Percentiles rank a stretch among this genome's conserved stretches.
These are phyloP conservation scores for Phytophthora kernoviae DNA, from an alignment of 352 stramenopile genomes.

Conservation along the genomic window DNA sequence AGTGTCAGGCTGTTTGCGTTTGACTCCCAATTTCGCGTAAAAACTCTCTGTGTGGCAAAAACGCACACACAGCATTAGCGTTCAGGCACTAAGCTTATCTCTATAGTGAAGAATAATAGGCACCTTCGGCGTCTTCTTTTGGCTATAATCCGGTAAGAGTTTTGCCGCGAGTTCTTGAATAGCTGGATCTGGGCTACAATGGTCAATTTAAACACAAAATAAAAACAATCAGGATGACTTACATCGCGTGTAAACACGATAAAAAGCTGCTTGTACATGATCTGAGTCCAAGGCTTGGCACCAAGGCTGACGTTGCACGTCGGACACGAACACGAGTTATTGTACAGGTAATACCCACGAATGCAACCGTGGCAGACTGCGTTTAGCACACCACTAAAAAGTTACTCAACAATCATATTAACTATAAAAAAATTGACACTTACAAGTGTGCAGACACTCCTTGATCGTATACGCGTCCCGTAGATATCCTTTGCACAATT, in stretches of 20 bases:
- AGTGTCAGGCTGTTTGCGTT: slow-evolving; percentile 49
- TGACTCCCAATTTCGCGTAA: slow-evolving; percentile 57
- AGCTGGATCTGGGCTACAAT: slow-evolving; percentile 49
- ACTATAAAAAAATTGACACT: slow-evolving; percentile 8
- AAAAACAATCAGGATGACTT: slow-evolving; percentile 7
- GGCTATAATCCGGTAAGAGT: slow-evolving; percentile 47
- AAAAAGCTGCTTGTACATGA: slow-evolving; percentile 48
- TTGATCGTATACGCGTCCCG: slow-evolving; percentile 73
- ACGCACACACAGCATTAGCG: neutral
- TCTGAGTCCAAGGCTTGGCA: slow-evolving; percentile 53
- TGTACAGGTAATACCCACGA: slow-evolving; percentile 46
- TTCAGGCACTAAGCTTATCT: neutral
- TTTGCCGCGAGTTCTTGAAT: slow-evolving; percentile 63
- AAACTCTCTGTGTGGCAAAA: slow-evolving; percentile 37
- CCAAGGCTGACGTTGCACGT: slow-evolving; percentile 51
- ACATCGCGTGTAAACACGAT: neutral
- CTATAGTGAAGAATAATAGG: too few relatives aligned
- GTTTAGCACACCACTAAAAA: neutral
- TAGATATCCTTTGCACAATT: slow-evolving; percentile 72
- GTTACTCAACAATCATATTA: neutral
- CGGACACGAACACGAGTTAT: slow-evolving; percentile 42
- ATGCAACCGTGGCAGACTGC: slow-evolving; percentile 75
- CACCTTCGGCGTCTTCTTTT: slow-evolving; percentile 53
- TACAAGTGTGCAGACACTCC: slow-evolving; percentile 85
- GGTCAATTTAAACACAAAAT: slow-evolving; percentile 3